Base-by-base conservation (phyloP, 169 alveolate genomes). In the Babesia sp. region DNA sequence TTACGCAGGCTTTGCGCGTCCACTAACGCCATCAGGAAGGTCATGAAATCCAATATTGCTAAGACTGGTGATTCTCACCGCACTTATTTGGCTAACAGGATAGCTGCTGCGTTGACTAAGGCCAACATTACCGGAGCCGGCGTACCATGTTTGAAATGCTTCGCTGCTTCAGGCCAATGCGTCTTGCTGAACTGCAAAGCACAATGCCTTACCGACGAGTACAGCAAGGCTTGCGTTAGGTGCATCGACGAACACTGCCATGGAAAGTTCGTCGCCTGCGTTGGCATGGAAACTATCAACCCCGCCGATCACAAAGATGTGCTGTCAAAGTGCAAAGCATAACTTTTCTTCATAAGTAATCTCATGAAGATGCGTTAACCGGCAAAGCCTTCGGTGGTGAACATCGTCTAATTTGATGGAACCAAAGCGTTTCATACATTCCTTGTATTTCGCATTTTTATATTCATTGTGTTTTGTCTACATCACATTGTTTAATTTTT, bases 201-300 rank as follows among this genome's bases (percentile, higher is more conserved):
- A 16, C 31, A 34, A 24, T 79, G 87, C 53, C 22, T 79, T 8
- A 31, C 31, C 37, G 71, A 34, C 44, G 74, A 63, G 8, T 71
- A 34, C 50, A 28, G 58, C 46, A 26, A 56, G 0, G 61, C 20
- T 3, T 79, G 87, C 58, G 44, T 24, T 31, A 44, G 14, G 37
- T 79, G 87, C 48, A 7, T 71, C 31, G 9, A 18, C 18, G 59
- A 39, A 36, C 74, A 79, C 42, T 79, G 87, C 56, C 44, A 57
- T 14, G 26, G 22, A 9, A 67, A 24, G 31, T 37, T 79, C n/a
- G 29, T 8, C 28, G 55, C 33, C 3, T 79, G 87, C 31, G 61
- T 79, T 20, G 87, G 87, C 6, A 20, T 9, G 12, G 20, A 20
- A 0, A 64, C 74, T n/a, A 36, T 60, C 22, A 44, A 60, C 71